These are phyloP conservation scores for Zymoseptoria brevis DNA, from an alignment of 2,329 filamentous ascomycete genomes.

Conservation along the genomic window DNA sequence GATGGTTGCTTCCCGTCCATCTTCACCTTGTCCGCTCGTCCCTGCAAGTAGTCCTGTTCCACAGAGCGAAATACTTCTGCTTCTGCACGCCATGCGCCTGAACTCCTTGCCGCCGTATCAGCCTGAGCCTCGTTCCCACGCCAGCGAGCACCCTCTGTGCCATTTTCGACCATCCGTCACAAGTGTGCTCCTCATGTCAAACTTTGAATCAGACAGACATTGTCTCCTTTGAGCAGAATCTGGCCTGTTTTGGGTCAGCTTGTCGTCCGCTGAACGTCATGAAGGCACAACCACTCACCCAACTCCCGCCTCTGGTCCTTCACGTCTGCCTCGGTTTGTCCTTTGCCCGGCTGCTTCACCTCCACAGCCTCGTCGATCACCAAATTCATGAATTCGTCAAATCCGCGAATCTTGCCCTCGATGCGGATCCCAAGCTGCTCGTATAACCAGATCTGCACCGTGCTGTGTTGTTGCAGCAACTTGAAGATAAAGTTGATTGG, in stretches of 20 bases:
- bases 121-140: background rate
- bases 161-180: background rate
- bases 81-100: background rate
- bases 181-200: slow-evolving; percentile 6
- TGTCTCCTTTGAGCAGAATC: slow-evolving; percentile 81
- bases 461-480: slow-evolving; percentile 74
- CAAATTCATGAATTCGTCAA: slow-evolving; percentile 99
- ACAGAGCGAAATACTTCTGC: background rate
- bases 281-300: slow-evolving; percentile 4
- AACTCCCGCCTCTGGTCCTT: slow-evolving; percentile 15
- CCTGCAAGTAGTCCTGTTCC: background rate
- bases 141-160: slow-evolving; percentile 5
- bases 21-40: background rate
- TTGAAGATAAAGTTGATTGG: slow-evolving; percentile 91
- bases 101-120: background rate
- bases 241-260: slow-evolving; percentile 49
- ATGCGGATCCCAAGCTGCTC: slow-evolving; percentile 92
- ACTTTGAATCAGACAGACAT: slow-evolving; percentile 67
- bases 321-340: slow-evolving; percentile 14
- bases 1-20: background rate
- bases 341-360: slow-evolving; percentile 49
- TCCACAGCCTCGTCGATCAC: slow-evolving; percentile 94
- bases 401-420: slow-evolving; percentile 93
- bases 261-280: background rate
- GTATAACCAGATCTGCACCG: slow-evolving; percentile 91